Percentiles rank a stretch among this genome's conserved stretches.
Conservation (phyloP, 352 stramenopile genomes). For the Phytophthora crassamura region DNA sequence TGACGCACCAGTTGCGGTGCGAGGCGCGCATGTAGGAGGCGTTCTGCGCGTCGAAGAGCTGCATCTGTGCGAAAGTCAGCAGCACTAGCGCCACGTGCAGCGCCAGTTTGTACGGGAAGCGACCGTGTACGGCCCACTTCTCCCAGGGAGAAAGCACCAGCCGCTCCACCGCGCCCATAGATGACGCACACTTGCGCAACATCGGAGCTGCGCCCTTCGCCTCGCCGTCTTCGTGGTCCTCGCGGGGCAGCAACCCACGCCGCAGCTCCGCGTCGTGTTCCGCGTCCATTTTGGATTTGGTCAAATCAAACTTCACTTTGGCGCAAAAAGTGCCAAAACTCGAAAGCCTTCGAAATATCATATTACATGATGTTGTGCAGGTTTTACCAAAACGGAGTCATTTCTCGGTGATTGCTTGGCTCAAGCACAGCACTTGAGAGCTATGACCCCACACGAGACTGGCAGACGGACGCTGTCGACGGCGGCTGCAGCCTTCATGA, state of each 20-base stretch:
- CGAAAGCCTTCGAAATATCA: not conserved
- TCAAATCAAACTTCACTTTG: conserved; percentile 14
- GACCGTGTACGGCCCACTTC: conserved; percentile 71
- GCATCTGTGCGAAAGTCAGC: conserved; percentile 78
- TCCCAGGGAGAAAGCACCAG: conserved; percentile 84
- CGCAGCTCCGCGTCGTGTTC: conserved; percentile 35
- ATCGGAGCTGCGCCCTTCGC: not conserved
- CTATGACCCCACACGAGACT: conserved; percentile 3
- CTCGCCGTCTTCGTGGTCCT: conserved; percentile 1
- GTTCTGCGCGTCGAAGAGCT: conserved; percentile 82
- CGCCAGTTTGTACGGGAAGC: conserved; percentile 87
- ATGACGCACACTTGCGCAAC: not conserved
- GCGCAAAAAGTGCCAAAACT: not conserved
- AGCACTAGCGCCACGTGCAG: conserved; percentile 80
- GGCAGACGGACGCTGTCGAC: conserved; percentile 1
- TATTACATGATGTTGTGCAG: conserved; percentile 6
- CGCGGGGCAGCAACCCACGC: conserved; percentile 26
- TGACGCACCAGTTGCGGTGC: conserved; percentile 76
- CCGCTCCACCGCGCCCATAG: conserved; percentile 59
- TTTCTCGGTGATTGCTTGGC: conserved; percentile 11
- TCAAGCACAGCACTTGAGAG: not conserved
- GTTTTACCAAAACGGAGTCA: not conserved
- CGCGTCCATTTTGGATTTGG: not conserved
- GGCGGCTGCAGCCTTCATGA: conserved; percentile 1
- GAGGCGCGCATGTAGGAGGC: conserved; percentile 85